Evolutionary conservation across 2,329 filamentous ascomycete genomes (phyloP), one percentile per base, ranked within the genome.

Genomic region (Arthrobotrys megalospora): DNA sequence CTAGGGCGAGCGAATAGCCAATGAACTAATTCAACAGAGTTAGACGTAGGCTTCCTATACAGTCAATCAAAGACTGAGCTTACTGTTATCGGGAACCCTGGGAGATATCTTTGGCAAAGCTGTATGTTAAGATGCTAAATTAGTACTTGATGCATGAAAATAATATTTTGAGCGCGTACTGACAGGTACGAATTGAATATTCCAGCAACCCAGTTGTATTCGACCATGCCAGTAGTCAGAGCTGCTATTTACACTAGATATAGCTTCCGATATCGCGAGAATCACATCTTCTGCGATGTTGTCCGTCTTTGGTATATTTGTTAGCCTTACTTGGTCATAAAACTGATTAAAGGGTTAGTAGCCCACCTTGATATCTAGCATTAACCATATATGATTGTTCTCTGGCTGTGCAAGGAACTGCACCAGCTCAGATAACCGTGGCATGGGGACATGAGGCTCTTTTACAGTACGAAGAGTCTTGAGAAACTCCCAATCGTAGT

Each of bases 281-380:
- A 97, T 90, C n/a, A 97, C 87, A 48, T 90, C 87, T 14, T 90
- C 87, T 0, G 92, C 85, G 80, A 92, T 86, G 82, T 94, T 92
- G 81, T 93, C 90, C 28, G 90, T 87, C 90, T 92, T 79, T 24
- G 12, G 12, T 47, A 19, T 8, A 14, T 24, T 21, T 43, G 19
- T 52, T 47, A 68, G 45, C 16, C 16, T 32, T 4, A 24, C 19
- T 34, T 34, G 28, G n/a, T 7, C 19, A 16, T 28, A 14, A 58
- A 58, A 63, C 14, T 45, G n/a, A 21, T 36, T 21, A 1, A 11
- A 41, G 32, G 10, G 8, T 24, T 11, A 19, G 24, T n/a, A 60
- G 80, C 82, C 19, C 84, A 93, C 91, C 87, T 97, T 98, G 83
- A 98, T 93, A 83, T 98, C 95, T 2, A 98, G 86, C 78, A 97